Conservation (phyloP, 1,139 yeast genomes). For the Geotrichum bryndzae region DNA sequence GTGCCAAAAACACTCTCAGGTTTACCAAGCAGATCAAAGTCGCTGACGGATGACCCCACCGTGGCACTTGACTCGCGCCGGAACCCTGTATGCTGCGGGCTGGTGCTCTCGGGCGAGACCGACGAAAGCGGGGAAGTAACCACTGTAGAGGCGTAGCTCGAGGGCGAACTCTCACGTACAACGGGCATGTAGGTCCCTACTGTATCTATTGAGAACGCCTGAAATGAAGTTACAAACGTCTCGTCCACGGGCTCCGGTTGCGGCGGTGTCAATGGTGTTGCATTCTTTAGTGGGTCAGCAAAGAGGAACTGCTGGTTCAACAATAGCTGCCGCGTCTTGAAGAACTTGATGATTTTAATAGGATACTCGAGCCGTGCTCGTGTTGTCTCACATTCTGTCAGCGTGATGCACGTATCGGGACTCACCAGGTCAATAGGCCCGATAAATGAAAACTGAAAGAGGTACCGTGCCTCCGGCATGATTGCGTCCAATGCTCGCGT, state of each 20-base stretch:
- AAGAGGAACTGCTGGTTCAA: slow-evolving; percentile 31
- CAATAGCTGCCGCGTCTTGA: slow-evolving; percentile 32
- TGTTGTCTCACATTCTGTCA: slow-evolving; percentile 15
- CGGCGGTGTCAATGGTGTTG: slow-evolving; percentile 23
- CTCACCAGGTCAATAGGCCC: slow-evolving; percentile 32
- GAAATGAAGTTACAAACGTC: slow-evolving; percentile 24
- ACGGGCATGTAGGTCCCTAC: slow-evolving; percentile 9
- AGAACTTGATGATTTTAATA: slow-evolving; percentile 31
- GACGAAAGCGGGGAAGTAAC: slow-evolving; percentile 4
- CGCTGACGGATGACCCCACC: neutral
- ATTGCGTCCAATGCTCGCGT: slow-evolving; percentile 34
- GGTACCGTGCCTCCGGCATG: slow-evolving; percentile 38
- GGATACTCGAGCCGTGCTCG: slow-evolving; percentile 31
- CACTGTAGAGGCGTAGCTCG: slow-evolving; percentile 5
- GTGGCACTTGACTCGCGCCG: neutral
- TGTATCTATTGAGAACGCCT: slow-evolving; percentile 17
- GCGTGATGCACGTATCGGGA: slow-evolving; percentile 10
- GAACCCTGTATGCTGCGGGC: neutral
- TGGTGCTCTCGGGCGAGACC: neutral
- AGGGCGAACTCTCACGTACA: neutral
- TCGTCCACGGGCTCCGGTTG: slow-evolving; percentile 21
- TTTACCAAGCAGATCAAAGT: neutral
- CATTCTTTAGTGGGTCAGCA: slow-evolving; percentile 30
- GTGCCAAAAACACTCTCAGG: neutral
- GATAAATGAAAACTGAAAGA: slow-evolving; percentile 37